Evolutionary conservation across 2,329 filamentous ascomycete species (phyloP).

Genomic region (Sarocladium brachiariae): DNA sequence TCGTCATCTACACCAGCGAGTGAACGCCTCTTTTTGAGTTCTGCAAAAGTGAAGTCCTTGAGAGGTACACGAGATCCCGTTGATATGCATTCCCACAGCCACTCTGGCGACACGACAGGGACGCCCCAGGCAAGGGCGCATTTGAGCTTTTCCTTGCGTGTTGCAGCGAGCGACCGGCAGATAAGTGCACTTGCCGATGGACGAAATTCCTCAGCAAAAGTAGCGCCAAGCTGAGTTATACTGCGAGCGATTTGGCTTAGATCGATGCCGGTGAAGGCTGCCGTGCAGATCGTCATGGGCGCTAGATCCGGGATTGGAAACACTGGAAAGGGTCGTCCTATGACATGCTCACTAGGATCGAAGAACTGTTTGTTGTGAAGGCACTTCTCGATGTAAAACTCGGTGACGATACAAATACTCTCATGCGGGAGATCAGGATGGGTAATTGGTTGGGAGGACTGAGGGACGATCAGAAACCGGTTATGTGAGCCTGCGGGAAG

Average conservation of each 20-base stretch:
- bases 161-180: conserved; percentile 51
- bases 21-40: conserved; percentile 25
- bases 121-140: conserved; percentile 70
- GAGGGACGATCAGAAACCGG: conserved; percentile 49
- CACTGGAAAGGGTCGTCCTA: conserved; percentile 68
- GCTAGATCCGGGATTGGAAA: conserved; percentile 66
- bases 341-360: conserved; percentile 60
- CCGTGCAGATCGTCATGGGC: conserved; percentile 67
- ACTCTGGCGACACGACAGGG: conserved; percentile 72
- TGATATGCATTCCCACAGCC: conserved; percentile 78
- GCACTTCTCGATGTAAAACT: conserved; percentile 91
- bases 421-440: conserved; percentile 33
- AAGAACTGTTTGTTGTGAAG: conserved; percentile 68
- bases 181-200: conserved; percentile 68
- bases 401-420: conserved; percentile 57
- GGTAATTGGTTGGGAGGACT: conserved; percentile 38
- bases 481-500: conserved; percentile 23
- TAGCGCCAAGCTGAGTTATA: conserved; percentile 69
- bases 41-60: conserved; percentile 39
- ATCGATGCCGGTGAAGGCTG: conserved; percentile 78
- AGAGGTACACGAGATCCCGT: conserved; percentile 42
- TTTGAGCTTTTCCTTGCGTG: conserved; percentile 69
- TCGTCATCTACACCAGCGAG: not conserved
- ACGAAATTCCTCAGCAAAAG: conserved; percentile 72
- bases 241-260: conserved; percentile 76